These are phyloP conservation scores for Acer campestre DNA, from an alignment of 345 rosid genomes.

Conservation along the genomic window DNA sequence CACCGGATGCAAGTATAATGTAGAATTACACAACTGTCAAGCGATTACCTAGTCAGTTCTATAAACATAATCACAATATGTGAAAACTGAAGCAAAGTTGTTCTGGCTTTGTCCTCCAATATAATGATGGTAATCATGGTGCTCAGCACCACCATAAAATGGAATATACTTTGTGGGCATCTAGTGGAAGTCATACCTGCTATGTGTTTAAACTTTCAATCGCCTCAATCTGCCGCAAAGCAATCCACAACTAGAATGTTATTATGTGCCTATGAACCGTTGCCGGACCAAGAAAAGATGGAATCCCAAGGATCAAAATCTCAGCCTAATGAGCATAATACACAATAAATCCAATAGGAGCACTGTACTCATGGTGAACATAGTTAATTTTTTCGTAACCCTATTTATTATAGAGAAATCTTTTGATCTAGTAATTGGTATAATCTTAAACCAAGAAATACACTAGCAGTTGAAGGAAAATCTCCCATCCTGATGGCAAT, in stretches of 20 bases:
- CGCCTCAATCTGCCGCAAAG: constrained; percentile 72
- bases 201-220: neutral
- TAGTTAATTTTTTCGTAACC: constrained; percentile 86
- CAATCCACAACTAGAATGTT: constrained; percentile 92
- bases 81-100: constrained; percentile 95
- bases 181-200: constrained; percentile 93
- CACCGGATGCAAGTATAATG: no score
- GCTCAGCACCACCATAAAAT: constrained; percentile 95
- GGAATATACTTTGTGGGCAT: constrained; percentile 82
- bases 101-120: constrained; percentile 99
- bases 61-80: constrained; percentile 91
- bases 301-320: constrained; percentile 82
- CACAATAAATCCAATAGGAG: constrained; percentile 84
- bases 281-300: constrained; percentile 92
- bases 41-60: constrained; percentile 85
- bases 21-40: neutral
- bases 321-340: constrained; percentile 97
- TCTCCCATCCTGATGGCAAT: constrained; percentile 74
- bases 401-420: constrained; percentile 81
- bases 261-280: constrained; percentile 89
- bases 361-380: constrained; percentile 85
- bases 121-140: constrained; percentile 98
- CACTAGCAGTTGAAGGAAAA: constrained; percentile 61
- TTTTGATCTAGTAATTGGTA: constrained; percentile 85
- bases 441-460: constrained; percentile 85